Conservation (phyloP, 2,329 filamentous ascomycete genomes). For the Cladophialophora carrionii region DNA sequence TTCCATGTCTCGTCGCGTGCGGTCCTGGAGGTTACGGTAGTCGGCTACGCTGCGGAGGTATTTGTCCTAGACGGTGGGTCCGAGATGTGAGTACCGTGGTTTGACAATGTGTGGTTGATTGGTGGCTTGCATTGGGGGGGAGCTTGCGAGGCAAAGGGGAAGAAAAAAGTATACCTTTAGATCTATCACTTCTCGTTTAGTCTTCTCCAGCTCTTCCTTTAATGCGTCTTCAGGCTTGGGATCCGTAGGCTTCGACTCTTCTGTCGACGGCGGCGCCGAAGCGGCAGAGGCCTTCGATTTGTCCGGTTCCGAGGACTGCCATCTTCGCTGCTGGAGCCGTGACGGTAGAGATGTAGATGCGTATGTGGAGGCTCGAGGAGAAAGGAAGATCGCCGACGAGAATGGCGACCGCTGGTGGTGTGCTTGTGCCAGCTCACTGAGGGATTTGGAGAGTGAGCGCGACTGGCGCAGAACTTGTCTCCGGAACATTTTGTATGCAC, state of each 20-base stretch:
- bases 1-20: constrained; percentile 87
- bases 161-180: constrained; percentile 69
- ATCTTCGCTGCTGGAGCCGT: constrained; percentile 43
- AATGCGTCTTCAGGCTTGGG: constrained; percentile 53
- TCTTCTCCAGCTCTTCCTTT: constrained; percentile 70
- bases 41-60: constrained; percentile 93
- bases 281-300: constrained; percentile 40
- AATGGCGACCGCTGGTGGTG: constrained; percentile 25
- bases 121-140: too few species aligned
- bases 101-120: not conserved
- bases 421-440: constrained; percentile 38
- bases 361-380: constrained; percentile 34
- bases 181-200: constrained; percentile 73
- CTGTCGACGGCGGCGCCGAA: constrained; percentile 50
- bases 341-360: constrained; percentile 42
- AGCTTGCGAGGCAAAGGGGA: not conserved
- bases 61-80: constrained; percentile 69
- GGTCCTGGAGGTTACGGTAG: constrained; percentile 96
- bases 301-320: constrained; percentile 50
- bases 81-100: not conserved
- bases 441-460: constrained; percentile 41
- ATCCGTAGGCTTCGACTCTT: constrained; percentile 47
- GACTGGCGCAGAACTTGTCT: constrained; percentile 49
- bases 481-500: constrained; percentile 46
- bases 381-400: constrained; percentile 27